Conservation (phyloP, 306 rosid species). For the Sindora glabra region DNA sequence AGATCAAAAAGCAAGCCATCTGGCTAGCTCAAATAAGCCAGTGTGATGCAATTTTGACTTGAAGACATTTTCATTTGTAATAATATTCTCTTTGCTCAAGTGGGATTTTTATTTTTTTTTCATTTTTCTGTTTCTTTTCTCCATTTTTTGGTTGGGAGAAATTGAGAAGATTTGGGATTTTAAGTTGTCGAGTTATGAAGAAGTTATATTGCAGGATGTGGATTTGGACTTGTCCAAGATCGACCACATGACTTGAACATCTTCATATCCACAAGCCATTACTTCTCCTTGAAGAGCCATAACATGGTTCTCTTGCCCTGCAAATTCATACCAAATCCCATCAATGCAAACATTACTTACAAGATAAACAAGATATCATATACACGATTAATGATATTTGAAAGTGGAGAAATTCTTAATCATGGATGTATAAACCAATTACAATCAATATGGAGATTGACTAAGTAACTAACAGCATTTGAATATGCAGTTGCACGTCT, state of each 20-base stretch:
- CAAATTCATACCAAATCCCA: constrained; percentile 37
- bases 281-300: constrained; percentile 97
- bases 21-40: constrained; percentile 6
- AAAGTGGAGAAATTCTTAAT: too few relatives aligned
- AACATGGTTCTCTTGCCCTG: too few relatives aligned
- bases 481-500: too few relatives aligned
- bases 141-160: too few relatives aligned
- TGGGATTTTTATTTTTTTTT: background rate
- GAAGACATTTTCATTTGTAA: constrained; percentile 26
- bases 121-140: background rate
- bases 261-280: constrained; percentile 93
- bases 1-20: constrained; percentile 20
- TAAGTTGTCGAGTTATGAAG: too few relatives aligned
- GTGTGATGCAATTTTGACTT: constrained; percentile 12
- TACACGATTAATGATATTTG: too few relatives aligned
- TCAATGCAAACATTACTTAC: background rate
- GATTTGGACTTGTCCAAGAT: constrained; percentile 89
- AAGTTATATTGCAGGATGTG: constrained; percentile 38
- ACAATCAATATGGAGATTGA: too few relatives aligned
- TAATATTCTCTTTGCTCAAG: constrained; percentile 23
- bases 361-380: too few relatives aligned
- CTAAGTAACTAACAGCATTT: too few relatives aligned
- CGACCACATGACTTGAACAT: constrained; percentile 97
- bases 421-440: too few relatives aligned
- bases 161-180: background rate